A percentile compares a stretch with the other conserved stretches of the same genome.
These are phyloP conservation scores for Isoetes taiwanensis DNA, from an alignment of 75 land plant species.

Conservation along the genomic window DNA sequence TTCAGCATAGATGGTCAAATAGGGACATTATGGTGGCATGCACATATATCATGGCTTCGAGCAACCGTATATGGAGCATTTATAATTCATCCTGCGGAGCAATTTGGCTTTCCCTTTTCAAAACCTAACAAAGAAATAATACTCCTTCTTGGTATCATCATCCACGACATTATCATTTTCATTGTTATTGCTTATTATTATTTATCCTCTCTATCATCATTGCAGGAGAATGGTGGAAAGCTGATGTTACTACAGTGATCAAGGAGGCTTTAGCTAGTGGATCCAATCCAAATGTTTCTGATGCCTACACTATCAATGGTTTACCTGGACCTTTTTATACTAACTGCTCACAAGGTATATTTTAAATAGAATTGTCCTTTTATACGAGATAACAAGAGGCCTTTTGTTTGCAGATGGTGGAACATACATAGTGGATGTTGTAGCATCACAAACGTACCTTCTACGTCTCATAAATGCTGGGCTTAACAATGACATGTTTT, in stretches of 20 bases:
- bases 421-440: too few relatives aligned
- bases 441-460: constrained; percentile 45
- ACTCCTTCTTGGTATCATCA: not conserved
- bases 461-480: constrained; percentile 57
- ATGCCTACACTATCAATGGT: constrained; percentile 47
- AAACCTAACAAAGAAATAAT: not conserved
- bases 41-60: not conserved
- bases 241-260: constrained; percentile 32
- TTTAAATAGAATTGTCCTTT: too few relatives aligned
- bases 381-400: too few relatives aligned
- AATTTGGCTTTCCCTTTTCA: not conserved
- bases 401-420: too few relatives aligned
- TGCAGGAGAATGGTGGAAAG: constrained; percentile 69
- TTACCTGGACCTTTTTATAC: constrained; percentile 46
- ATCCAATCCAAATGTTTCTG: constrained; percentile 23
- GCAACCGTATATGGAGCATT: constrained; percentile 6
- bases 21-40: constrained; percentile 5
- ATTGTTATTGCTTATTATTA: too few relatives aligned
- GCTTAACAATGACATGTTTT: constrained; percentile 41
- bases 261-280: constrained; percentile 19
- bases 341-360: constrained; percentile 31
- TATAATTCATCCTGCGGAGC: not conserved
- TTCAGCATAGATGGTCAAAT: not conserved
- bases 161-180: too few relatives aligned
- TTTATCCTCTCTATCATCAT: not conserved